Evolutionary conservation across 1,284 basidiomycete species (phyloP).

Genomic region (Hemileia vastatrix): DNA sequence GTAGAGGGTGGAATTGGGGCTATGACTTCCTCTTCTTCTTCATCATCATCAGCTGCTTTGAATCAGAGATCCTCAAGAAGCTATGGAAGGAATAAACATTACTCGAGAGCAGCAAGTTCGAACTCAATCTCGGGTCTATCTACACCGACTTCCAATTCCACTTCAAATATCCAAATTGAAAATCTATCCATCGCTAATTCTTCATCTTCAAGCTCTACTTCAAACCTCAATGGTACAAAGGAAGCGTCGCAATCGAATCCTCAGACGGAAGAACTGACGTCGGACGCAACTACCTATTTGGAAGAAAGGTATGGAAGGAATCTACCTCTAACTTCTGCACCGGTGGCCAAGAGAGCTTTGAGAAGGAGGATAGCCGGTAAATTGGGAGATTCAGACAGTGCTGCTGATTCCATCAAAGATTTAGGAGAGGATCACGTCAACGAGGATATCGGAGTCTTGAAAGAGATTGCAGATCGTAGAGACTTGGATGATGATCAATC

Average conservation of each 20-base stretch:
- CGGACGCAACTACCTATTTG: conserved; percentile 54
- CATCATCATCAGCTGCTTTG: neutral
- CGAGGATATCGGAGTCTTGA: conserved; percentile 36
- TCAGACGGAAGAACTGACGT: conserved; percentile 19
- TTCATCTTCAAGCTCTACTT: conserved; percentile 4
- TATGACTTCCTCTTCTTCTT: neutral
- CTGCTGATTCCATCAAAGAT: neutral
- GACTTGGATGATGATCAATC: conserved; percentile 33
- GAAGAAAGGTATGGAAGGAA: conserved; percentile 96
- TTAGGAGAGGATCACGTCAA: too few species aligned
- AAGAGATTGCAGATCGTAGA: conserved; percentile 47
- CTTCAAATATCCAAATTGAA: neutral
- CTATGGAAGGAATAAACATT: conserved; percentile 28
- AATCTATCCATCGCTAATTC: neutral
- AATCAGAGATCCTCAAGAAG: neutral
- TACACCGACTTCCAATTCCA: neutral
- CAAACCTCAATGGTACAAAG: conserved; percentile 2
- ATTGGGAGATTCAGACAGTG: conserved; percentile 44
- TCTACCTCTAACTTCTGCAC: conserved; percentile 62
- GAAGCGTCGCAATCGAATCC: neutral
- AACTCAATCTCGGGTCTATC: neutral
- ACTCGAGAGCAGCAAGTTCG: conserved; percentile 1
- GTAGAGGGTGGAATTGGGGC: neutral
- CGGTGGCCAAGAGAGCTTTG: conserved; percentile 72
- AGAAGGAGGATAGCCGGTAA: conserved; percentile 81